These are phyloP conservation scores for Brassica hybrid DNA, from an alignment of 441 rosid genomes.

Conservation along the genomic window DNA sequence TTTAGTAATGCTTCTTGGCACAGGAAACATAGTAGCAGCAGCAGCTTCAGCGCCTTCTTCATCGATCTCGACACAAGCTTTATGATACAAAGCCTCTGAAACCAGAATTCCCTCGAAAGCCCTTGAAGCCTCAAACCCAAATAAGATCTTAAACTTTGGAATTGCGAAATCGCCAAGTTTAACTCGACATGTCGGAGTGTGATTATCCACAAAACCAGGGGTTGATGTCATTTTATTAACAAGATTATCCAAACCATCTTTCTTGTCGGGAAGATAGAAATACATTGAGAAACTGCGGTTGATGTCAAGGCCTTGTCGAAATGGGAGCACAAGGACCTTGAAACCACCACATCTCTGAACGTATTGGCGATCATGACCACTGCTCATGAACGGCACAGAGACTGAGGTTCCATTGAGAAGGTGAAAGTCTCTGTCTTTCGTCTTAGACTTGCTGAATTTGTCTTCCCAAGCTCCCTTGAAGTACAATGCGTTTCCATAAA, in stretches of 20 bases:
- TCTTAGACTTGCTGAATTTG: neutral
- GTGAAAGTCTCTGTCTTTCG: too few species aligned
- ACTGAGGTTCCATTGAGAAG: too few species aligned
- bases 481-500: too few species aligned
- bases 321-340: too few species aligned
- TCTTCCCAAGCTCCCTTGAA: too few species aligned
- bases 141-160: neutral
- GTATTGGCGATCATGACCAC: neutral
- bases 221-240: neutral
- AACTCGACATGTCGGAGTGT: neutral
- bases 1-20: too few species aligned
- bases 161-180: neutral
- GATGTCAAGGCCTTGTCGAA: too few species aligned
- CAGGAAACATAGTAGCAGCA: neutral
- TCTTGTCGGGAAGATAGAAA: too few species aligned
- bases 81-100: neutral
- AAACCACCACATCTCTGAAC: neutral
- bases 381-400: neutral
- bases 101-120: neutral
- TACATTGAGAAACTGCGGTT: neutral
- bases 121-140: neutral
- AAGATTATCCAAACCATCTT: neutral
- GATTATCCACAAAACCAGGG: neutral
- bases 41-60: neutral
- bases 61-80: neutral